Evolutionary conservation across 2,329 filamentous ascomycete genomes (phyloP).

Genomic region (Cercospora beticola): DNA sequence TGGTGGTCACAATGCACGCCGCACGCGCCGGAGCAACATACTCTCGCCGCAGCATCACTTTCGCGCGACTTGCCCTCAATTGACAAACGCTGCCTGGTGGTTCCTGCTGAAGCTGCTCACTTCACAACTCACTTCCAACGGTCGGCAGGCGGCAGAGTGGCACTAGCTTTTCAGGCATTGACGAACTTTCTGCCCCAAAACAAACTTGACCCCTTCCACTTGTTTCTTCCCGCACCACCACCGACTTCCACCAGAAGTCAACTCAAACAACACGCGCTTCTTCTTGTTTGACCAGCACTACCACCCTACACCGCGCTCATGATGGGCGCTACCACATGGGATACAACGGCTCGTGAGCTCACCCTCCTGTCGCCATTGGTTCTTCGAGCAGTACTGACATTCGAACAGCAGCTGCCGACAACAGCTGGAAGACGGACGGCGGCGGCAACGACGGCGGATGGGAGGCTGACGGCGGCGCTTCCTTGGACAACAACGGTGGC

Average conservation of each 20-base stretch:
- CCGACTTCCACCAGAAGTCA: constrained; percentile 2
- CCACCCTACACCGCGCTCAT: not conserved
- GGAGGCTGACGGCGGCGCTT: constrained; percentile 17
- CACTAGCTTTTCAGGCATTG: constrained; percentile 6
- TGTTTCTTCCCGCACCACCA: constrained; percentile 2
- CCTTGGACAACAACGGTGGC: constrained; percentile 11
- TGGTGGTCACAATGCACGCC: not conserved
- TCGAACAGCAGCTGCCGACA: constrained; percentile 15
- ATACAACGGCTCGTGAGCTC: constrained; percentile 25
- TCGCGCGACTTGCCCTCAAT: not conserved
- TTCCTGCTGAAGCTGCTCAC: constrained; percentile 3
- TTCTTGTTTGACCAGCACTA: not conserved
- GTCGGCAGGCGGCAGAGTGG: constrained; percentile 8
- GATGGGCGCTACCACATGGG: constrained; percentile 30
- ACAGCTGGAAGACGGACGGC: constrained; percentile 28
- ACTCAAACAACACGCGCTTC: not conserved
- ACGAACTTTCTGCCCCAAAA: constrained; percentile 5
- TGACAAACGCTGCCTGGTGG: not conserved
- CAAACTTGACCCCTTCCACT: constrained; percentile 6
- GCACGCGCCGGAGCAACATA: not conserved
- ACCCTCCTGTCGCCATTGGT: not conserved
- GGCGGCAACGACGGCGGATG: constrained; percentile 17
- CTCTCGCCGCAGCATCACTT: not conserved
- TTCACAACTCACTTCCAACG: constrained; percentile 3
- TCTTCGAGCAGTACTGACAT: constrained; percentile 12